Base-by-base conservation (phyloP, 2,329 filamentous ascomycete species). In the Rhynchosporium agropyri region DNA sequence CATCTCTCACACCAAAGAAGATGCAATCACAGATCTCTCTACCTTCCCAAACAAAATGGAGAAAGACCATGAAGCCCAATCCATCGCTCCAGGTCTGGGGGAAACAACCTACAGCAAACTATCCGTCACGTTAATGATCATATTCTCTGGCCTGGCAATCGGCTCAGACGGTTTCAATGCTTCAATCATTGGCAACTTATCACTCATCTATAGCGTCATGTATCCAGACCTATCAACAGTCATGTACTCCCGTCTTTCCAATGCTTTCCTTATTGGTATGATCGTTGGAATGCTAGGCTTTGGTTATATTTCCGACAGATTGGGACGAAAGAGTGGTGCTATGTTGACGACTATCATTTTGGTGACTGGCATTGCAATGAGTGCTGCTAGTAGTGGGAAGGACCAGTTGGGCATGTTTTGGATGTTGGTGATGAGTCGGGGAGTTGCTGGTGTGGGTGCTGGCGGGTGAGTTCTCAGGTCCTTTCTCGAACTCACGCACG, bases 241-340 rank as follows among this genome's bases (percentile, higher is more conserved):
- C 10, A 80, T 83, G 69, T 81, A 81, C 69, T 77, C 79, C 2
- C 77, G 82, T 5, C 78, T 86, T 3, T 81, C 80, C 46, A 85
- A 86, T 67, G 79, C 83, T 2, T 83, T 81, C 64, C 75, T 84
- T 4, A 79, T 85, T 57, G 84, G 83, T 53, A 80, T 82, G 72
- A 83, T 84, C 61, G 73, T 84, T 57, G 83, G 83, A 57, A 85
- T 84, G 78, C 72, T 85, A 7, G 74, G 79, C 66, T 84, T 85
- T 63, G 81, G 82, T 6, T 73, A 79, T 9, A 69, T 81, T 6
- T 80, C 81, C 65, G 82, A 83, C 66, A 60, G 64, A 10, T 68
- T 83, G 4, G 81, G 82, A n/a, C 76, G 81, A 45, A 77, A 78
- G 48, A 81, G 77, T 0, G 81, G 81, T 12, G 77, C 79, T 45